These are phyloP conservation scores for Skeletonema costatum DNA, from an alignment of 108 stramenopile genomes.

Conservation along the genomic window DNA sequence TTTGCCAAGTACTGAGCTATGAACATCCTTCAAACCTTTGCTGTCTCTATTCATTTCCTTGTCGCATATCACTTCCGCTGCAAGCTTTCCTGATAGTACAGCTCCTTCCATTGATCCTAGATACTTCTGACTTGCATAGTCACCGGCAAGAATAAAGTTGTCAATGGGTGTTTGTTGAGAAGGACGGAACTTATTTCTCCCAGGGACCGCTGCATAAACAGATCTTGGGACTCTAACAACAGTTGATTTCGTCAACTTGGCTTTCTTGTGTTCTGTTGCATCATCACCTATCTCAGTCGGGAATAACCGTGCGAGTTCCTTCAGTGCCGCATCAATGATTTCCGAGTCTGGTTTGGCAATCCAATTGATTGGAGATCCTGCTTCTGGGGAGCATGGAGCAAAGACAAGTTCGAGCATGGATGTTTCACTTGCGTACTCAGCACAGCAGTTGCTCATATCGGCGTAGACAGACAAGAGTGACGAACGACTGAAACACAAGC, in stretches of 20 bases:
- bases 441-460: conserved; percentile 95
- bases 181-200: conserved; percentile 93
- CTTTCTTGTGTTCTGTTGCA: conserved; percentile 76
- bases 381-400: conserved; percentile 91
- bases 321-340: conserved; percentile 97
- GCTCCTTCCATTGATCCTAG: conserved; percentile 97
- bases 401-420: conserved; percentile 96
- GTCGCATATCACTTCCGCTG: conserved; percentile 91
- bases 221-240: conserved; percentile 95
- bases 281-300: conserved; percentile 93
- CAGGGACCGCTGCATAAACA: conserved; percentile 95
- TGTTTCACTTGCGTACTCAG: conserved; percentile 89
- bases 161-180: conserved; percentile 90
- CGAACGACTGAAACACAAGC: conserved; percentile 92
- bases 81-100: conserved; percentile 91
- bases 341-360: conserved; percentile 85
- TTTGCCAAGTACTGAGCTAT: conserved; percentile 61
- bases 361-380: conserved; percentile 89
- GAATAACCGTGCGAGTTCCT: conserved; percentile 91
- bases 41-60: conserved; percentile 74
- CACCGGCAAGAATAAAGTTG: conserved; percentile 94
- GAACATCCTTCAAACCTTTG: conserved; percentile 78
- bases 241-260: conserved; percentile 75
- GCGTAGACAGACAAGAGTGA: conserved; percentile 96
- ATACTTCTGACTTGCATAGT: conserved; percentile 95